Evolutionary conservation across 441 rosid species (phyloP), one percentile per base, ranked within the genome.

Genomic region (Breynia disticha): DNA sequence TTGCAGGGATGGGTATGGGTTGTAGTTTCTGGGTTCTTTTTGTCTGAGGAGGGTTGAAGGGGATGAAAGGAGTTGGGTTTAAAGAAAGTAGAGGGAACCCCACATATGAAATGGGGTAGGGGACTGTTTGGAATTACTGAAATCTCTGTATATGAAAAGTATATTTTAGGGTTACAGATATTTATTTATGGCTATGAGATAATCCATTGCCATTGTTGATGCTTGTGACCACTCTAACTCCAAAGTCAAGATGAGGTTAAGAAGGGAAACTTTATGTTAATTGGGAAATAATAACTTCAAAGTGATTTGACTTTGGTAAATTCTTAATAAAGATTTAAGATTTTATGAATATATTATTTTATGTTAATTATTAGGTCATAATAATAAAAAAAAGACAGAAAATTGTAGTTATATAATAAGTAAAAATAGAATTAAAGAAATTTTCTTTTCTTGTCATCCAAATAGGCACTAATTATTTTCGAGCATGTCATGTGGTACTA

Each of bases 171-270:
- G 53, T 18, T 28, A 19, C 50, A 22, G 45, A 11, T 24, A 35
- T 41, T 22, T n/a, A n/a, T n/a, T 44, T 39, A 55, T 20, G 16
- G 4, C 28, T 39, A 47, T n/a, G 13, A 0, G 7, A n/a, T 1
- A n/a, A 47, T 47, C 12, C 20, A 47, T 0, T 11, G 19, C 19
- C 20, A 10, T 47, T 18, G 20, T 47, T 3, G 18, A 4, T 18
- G n/a, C n/a, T n/a, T n/a, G 18, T 47, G 1, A 16, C 50, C 20
- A 15, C 50, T 19, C 50, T 47, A 0, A n/a, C 10, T 32, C 18
- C 42, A 17, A 65, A 62, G 75, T 76, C 78, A 67, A 71, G 53
- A 28, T 2, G 46, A 60, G 49, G 39, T 52, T 63, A 45, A 18
- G 39, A 53, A 57, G 46, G 52, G 22, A 17, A 45, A 39, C 15